These are phyloP conservation scores for Oryza glaberrima DNA, from an alignment of 176 grass and related monocot genomes.

Conservation along the genomic window DNA sequence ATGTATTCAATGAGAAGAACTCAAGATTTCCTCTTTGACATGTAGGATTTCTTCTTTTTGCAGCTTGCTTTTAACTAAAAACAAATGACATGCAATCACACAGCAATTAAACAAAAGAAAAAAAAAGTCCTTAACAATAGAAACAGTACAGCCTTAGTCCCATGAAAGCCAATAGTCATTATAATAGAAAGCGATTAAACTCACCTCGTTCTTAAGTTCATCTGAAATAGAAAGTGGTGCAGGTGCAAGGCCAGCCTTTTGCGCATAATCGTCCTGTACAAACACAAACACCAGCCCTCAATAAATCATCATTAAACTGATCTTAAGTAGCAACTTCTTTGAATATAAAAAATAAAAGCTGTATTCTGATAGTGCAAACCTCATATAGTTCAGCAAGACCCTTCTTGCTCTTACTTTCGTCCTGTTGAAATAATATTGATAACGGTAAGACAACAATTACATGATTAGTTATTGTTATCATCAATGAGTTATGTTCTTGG, in stretches of 20 bases:
- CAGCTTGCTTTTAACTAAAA: neutral
- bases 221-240: conserved; percentile 72
- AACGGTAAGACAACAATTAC: conserved; percentile 30
- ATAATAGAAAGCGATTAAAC: conserved; percentile 5
- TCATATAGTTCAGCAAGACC: conserved; percentile 95
- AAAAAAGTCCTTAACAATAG: neutral
- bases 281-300: conserved; percentile 34
- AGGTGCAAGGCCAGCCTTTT: conserved; percentile 66
- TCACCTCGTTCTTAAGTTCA: conserved; percentile 80
- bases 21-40: neutral
- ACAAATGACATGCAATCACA: neutral
- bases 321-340: conserved; percentile 22
- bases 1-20: conserved; percentile 13
- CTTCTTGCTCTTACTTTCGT: conserved; percentile 96
- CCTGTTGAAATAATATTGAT: conserved; percentile 50
- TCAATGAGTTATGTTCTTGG: neutral
- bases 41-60: neutral
- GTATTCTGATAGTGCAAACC: conserved; percentile 51
- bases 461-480: neutral
- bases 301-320: neutral
- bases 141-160: neutral
- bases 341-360: conserved; percentile 17
- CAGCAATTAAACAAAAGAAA: neutral
- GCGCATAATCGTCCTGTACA: conserved; percentile 74
- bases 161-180: neutral